Conservation (phyloP, 75 land plant genomes). For the Adiantum capillusveneris region DNA sequence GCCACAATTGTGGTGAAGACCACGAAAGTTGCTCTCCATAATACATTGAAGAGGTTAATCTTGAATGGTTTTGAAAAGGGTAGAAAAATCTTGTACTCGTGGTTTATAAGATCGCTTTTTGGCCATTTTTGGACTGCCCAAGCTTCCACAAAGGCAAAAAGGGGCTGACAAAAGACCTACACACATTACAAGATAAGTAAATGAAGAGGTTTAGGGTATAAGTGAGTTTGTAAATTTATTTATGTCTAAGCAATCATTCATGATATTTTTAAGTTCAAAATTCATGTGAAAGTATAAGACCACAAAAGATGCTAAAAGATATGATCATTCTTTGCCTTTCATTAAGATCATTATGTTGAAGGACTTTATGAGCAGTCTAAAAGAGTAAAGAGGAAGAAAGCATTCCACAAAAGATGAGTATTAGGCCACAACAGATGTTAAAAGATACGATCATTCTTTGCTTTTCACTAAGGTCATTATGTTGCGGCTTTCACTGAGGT, state of each 20-base stretch:
- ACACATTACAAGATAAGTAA: neutral
- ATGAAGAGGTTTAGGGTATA: neutral
- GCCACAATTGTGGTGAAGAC: constrained; percentile 50
- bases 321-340: too few species aligned
- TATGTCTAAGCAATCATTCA: neutral
- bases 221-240: neutral
- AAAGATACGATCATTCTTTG: too few species aligned
- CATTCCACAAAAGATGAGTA: too few species aligned
- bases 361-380: too few species aligned
- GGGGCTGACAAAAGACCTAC: constrained; percentile 43
- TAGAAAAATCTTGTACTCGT: constrained; percentile 18
- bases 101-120: constrained; percentile 16
- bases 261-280: neutral
- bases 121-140: constrained; percentile 21
- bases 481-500: too few species aligned
- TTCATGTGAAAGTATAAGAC: too few species aligned
- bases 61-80: constrained; percentile 15
- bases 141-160: constrained; percentile 44
- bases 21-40: constrained; percentile 56
- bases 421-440: too few species aligned
- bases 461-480: too few species aligned
- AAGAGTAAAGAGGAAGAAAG: too few species aligned
- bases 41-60: constrained; percentile 45
- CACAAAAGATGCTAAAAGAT: too few species aligned
- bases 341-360: too few species aligned